Evolutionary conservation across 306 rosid genomes (phyloP).

Genomic region (Parietaria judaica): DNA sequence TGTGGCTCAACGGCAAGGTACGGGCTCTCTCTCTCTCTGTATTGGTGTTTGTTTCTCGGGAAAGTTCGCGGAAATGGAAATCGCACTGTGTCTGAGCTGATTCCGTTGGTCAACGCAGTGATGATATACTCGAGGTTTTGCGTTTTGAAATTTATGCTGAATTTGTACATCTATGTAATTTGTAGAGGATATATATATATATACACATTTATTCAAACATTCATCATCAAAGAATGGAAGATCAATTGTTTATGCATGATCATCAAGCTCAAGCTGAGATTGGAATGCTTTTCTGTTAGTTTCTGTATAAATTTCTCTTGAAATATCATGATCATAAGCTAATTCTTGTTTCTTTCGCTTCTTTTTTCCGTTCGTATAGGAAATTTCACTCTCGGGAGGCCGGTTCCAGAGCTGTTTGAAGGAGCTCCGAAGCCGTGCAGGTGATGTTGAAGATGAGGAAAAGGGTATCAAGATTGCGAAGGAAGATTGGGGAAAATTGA

Average conservation of each 20-base stretch:
- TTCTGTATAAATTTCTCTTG: no score
- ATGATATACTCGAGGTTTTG: no score
- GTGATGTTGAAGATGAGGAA: constrained; percentile 66
- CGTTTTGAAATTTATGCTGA: background rate
- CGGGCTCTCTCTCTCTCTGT: background rate
- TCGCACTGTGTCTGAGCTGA: background rate
- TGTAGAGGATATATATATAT: no score
- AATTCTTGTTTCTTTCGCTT: background rate
- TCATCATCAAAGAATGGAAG: no score
- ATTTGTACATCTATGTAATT: background rate
- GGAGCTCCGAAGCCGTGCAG: constrained; percentile 80
- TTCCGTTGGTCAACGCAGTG: background rate
- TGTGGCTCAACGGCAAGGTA: constrained; percentile 98
- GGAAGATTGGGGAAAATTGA: constrained; percentile 77
- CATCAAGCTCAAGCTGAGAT: background rate
- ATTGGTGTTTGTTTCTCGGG: constrained; percentile 1
- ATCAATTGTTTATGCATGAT: no score
- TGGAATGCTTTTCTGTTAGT: background rate
- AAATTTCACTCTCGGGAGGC: constrained; percentile 88
- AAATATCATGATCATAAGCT: no score
- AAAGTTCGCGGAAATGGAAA: background rate
- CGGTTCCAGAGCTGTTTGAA: constrained; percentile 81
- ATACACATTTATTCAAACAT: no score
- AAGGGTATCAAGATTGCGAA: constrained; percentile 66
- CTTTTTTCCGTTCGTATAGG: constrained; percentile 39